Evolutionary conservation across 352 stramenopile genomes (phyloP), one percentile per base, ranked within the genome.

Genomic region (Phytopythium kandeliae): DNA sequence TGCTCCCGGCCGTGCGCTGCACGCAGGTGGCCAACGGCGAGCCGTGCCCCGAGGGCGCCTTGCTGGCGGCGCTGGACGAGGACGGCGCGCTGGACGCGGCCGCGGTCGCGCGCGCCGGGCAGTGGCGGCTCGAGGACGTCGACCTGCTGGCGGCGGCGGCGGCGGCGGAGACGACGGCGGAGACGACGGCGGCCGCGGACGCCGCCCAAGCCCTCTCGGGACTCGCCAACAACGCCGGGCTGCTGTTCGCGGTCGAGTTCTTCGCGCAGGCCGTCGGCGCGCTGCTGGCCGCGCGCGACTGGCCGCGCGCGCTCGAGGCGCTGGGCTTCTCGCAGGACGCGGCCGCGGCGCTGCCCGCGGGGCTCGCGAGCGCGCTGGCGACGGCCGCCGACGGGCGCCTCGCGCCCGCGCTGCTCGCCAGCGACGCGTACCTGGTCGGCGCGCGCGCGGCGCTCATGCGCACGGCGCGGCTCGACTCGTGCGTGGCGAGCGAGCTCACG

Each of bases 221-320:
- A 0, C 53, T 80, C 7, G 37, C 61, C 15, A 80, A 80, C 51
- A 80, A 67, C 49, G 44, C 75, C 2, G 63, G 66, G 15, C 44
- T 80, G 41, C 54, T 80, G 5, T 80, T 52, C 40, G 51, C 75
- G 1, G 43, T 77, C 15, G 69, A 77, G 4, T 77, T 69, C 28
- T 77, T 80, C 53, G 54, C 75, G 35, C 58, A 72, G 30, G 62
- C 50, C 13, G 63, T 77, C 55, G 63, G 55, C 11, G 60, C 60
- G 16, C 26, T 77, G 0, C 61, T 80, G 28, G 67, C 57, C 2
- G 45, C 61, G 2, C 54, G 57, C 19, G 61, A 74, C 43, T 80
- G 69, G 67, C 47, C 19, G 0, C 37, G 16, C n/a, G 37, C 64
- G n/a, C 51, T 80, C 1, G 45, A 67, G 24, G 54, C 63, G n/a